Evolutionary conservation across 2,329 filamentous ascomycete genomes (phyloP).

Genomic region (Leptosphaerulina australis): DNA sequence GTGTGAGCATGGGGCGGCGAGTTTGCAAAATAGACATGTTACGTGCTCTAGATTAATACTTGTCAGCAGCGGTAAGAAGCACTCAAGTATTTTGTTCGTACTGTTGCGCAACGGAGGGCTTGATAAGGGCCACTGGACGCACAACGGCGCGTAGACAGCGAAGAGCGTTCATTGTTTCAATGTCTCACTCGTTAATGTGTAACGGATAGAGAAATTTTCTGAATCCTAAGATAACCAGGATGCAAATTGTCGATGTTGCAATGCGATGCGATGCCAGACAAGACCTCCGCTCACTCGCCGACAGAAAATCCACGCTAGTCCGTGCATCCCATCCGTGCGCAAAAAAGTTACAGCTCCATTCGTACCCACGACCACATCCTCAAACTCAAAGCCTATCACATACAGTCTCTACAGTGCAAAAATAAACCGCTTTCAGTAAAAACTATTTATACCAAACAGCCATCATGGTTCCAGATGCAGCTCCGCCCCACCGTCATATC

Average conservation of each 20-base stretch:
- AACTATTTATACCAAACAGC: too few species aligned
- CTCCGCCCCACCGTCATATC: constrained; percentile 48
- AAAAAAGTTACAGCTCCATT: constrained; percentile 34
- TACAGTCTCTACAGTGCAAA: too few species aligned
- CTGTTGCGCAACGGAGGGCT: constrained; percentile 31
- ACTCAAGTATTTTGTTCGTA: constrained; percentile 20
- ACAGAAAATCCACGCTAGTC: constrained; percentile 18
- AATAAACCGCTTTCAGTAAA: too few species aligned
- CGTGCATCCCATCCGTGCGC: constrained; percentile 36
- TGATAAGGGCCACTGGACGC: constrained; percentile 31
- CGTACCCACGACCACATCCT: too few species aligned
- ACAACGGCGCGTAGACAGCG: constrained; percentile 38
- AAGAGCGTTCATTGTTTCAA: constrained; percentile 44
- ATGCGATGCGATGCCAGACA: neutral
- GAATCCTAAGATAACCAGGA: neutral
- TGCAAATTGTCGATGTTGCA: neutral
- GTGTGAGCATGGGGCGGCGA: constrained; percentile 36
- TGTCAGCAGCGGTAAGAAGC: constrained; percentile 1
- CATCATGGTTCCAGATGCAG: constrained; percentile 43
- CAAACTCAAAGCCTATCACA: too few species aligned
- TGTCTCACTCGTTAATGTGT: too few species aligned
- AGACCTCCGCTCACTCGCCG: constrained; percentile 23
- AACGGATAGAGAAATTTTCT: constrained; percentile 4
- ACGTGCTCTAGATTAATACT: constrained; percentile 9
- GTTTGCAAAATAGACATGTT: constrained; percentile 37